These are phyloP conservation scores for Tolypocladium ophioglossoides DNA, from an alignment of 2,329 filamentous ascomycete species.

Conservation along the genomic window DNA sequence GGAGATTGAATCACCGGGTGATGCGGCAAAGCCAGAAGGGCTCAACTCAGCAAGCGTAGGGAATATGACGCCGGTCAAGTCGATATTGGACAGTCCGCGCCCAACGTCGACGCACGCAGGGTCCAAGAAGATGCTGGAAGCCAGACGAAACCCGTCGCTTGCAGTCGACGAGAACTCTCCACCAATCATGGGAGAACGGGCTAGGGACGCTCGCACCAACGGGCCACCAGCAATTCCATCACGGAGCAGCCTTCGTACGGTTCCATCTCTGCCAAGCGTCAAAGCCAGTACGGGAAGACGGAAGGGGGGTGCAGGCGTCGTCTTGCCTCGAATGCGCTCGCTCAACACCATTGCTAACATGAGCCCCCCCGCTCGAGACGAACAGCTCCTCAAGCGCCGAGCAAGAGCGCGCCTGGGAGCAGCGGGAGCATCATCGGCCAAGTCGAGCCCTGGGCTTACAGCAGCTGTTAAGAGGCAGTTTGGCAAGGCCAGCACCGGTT, in stretches of 20 bases:
- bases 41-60: not conserved
- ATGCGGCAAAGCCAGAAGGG: not conserved
- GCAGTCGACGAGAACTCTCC: conserved; percentile 7
- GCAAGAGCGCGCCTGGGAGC: conserved; percentile 9
- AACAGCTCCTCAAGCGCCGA: conserved; percentile 10
- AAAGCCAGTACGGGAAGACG: not conserved
- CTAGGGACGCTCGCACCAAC: not conserved
- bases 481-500: conserved; percentile 1
- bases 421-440: conserved; percentile 12
- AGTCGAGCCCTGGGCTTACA: conserved; percentile 18
- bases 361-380: conserved; percentile 7
- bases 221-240: conserved; percentile 3
- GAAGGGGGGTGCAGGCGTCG: not conserved
- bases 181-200: not conserved
- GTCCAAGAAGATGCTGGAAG: not conserved
- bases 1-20: conserved; percentile 30
- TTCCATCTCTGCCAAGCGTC: conserved; percentile 14
- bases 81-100: not conserved
- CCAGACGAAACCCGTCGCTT: not conserved
- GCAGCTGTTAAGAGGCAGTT: conserved; percentile 7
- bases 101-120: not conserved
- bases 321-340: conserved; percentile 13
- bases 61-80: not conserved
- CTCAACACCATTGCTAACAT: conserved; percentile 12
- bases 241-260: conserved; percentile 10